Evolutionary conservation across 202 grass and related monocot species (phyloP).

Genomic region (Setaria viridis): DNA sequence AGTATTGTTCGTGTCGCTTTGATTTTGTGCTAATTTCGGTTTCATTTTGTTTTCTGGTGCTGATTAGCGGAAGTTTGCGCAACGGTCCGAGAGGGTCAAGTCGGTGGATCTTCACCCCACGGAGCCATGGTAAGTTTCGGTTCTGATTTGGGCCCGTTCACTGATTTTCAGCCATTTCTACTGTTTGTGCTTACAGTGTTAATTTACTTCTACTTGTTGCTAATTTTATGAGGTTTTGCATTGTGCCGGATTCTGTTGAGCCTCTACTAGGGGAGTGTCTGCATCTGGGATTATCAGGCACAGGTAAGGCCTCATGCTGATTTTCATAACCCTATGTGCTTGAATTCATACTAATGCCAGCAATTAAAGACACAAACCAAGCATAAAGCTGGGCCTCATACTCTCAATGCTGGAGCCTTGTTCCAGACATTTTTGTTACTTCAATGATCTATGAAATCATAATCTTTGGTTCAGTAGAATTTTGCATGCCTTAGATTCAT

Average conservation of each 20-base stretch:
- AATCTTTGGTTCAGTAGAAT: neutral
- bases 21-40: slow-evolving; percentile 39
- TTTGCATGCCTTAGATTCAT: neutral
- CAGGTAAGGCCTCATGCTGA: no score
- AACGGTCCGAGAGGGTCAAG: no score
- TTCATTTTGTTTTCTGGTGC: slow-evolving; percentile 40
- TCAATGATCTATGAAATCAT: neutral
- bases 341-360: no score
- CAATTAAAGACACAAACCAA: no score
- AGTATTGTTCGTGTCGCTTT: slow-evolving; percentile 12
- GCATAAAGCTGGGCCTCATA: no score
- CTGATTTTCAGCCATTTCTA: slow-evolving; percentile 19
- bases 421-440: neutral
- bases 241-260: slow-evolving; percentile 84
- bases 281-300: slow-evolving; percentile 74
- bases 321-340: no score
- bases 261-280: slow-evolving; percentile 91
- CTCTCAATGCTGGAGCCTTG: neutral
- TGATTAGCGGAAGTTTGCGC: no score
- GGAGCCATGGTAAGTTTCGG: slow-evolving; percentile 83
- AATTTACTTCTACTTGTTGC: neutral
- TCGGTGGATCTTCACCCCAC: slow-evolving; percentile 36
- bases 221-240: slow-evolving; percentile 26
- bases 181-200: slow-evolving; percentile 4
- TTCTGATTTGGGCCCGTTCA: neutral